Evolutionary conservation across 805 yeast genomes (phyloP), one percentile per base, ranked within the genome.

Genomic region (Candida oleophila): DNA sequence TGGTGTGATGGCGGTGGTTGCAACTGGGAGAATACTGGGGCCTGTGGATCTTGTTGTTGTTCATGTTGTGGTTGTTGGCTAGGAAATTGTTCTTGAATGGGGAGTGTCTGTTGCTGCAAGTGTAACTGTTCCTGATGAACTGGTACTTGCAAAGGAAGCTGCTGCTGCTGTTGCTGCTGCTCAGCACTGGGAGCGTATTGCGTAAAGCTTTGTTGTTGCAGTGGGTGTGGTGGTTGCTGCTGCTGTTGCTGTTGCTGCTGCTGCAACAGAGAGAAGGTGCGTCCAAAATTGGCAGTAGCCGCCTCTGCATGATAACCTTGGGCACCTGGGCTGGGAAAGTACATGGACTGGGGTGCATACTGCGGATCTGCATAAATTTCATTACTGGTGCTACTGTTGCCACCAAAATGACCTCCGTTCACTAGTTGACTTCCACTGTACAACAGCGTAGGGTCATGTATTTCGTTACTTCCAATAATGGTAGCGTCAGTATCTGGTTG

Each of bases 1-100:
- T 35, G 37, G n/a, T 33, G 37, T n/a, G 30, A 11, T 25, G 30
- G 30, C 30, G 30, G 30, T 25, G 30, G 30, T 25, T 25, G 30
- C 5, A 11, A 25, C 11, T 5, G 5, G 11, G 30, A 11, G 30
- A 7, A 25, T 25, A 11, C 9, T 11, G 11, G 30, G 30, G n/a
- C n/a, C n/a, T 25, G 11, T 25, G 30, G 30, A 5, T 36, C 22
- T 36, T 15, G 39, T 22, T 15, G 39, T 19, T 16, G 39, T 36
- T 15, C 9, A 9, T 36, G 39, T n/a, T 38, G 41, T 19, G 19
- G 41, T 32, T 38, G 41, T 12, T 21, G 40, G 40, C 40, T 37
- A 28, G n/a, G 14, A 33, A 33, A 4, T 9, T 33, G 36, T 4
- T 15, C 36, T 33, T 33, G 36, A 4, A n/a, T 15, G n/a, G n/a